phyloP scores from a whole-genome alignment of 371 early-diverging fungal species.

The Mortierella sp. region DNA sequence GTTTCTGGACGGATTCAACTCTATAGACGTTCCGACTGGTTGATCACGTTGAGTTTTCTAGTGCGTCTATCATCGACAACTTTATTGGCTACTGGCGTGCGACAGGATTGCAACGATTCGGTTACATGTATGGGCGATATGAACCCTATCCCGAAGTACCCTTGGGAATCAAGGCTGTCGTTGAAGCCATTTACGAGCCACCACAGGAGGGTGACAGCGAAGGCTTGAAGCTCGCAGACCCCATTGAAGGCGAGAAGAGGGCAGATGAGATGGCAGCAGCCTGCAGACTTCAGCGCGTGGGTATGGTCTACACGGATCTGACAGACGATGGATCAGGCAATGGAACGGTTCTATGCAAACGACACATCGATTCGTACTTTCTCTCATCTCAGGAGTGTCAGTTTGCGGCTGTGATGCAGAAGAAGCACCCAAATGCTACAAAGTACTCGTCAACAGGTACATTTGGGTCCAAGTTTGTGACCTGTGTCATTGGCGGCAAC shows the following conservation, averaged over 20 bases:
- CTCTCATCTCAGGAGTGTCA: slow-evolving; percentile 93
- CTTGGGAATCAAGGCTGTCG: slow-evolving; percentile 97
- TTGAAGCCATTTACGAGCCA: slow-evolving; percentile 96
- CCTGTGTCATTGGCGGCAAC: slow-evolving; percentile 91
- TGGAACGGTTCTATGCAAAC: slow-evolving; percentile 88
- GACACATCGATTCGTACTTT: slow-evolving; percentile 94
- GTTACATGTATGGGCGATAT: slow-evolving; percentile 95
- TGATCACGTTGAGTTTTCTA: slow-evolving; percentile 99
- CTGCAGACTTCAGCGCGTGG: slow-evolving; percentile 87
- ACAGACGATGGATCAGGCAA: slow-evolving; percentile 84
- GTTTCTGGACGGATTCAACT: too few species aligned
- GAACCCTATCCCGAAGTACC: slow-evolving; percentile 94
- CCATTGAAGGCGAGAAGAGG: slow-evolving; percentile 63
- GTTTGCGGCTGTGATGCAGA: slow-evolving; percentile 93
- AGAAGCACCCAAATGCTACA: slow-evolving; percentile 75
- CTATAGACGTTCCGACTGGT: slow-evolving; percentile 93
- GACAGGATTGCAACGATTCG: slow-evolving; percentile 92
- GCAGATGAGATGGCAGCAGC: slow-evolving; percentile 76
- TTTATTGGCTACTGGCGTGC: slow-evolving; percentile 92
- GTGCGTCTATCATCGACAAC: slow-evolving; percentile 83
- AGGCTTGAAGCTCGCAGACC: slow-evolving; percentile 77
- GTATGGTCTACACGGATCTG: slow-evolving; percentile 97
- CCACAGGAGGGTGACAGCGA: slow-evolving; percentile 89
- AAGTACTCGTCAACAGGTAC: slow-evolving; percentile 80
- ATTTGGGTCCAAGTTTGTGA: slow-evolving; percentile 94